These are phyloP conservation scores for Solanum clarkiae DNA, from an alignment of 257 asterid species.

Conservation along the genomic window DNA sequence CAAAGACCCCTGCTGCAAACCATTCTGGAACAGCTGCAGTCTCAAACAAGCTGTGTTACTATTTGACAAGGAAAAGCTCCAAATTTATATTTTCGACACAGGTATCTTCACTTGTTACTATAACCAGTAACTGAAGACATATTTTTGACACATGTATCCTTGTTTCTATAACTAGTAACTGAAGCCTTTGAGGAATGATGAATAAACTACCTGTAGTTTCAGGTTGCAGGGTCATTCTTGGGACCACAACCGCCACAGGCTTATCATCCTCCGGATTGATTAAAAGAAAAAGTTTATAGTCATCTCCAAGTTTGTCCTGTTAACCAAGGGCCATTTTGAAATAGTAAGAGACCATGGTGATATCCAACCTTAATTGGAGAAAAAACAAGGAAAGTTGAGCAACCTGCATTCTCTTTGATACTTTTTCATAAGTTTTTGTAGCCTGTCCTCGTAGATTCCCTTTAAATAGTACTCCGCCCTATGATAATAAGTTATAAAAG, in stretches of 20 bases:
- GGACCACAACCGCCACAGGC: constrained; percentile 97
- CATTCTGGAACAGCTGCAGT: constrained; percentile 95
- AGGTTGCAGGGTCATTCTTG: constrained; percentile 74
- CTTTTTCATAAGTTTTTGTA: constrained; percentile 68
- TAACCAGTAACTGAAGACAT: background rate
- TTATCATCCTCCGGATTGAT: constrained; percentile 91
- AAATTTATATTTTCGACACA: background rate
- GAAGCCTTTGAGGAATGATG: background rate
- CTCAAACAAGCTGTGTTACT: constrained; percentile 4
- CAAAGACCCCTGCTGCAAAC: constrained; percentile 97
- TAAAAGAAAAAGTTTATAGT: constrained; percentile 69
- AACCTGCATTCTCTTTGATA: constrained; percentile 71
- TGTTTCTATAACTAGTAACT: background rate
- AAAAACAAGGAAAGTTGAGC: constrained; percentile 12
- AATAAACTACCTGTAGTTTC: constrained; percentile 51
- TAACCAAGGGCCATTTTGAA: constrained; percentile 17
- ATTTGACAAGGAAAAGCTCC: background rate
- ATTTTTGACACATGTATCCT: background rate
- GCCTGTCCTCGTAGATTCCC: constrained; percentile 93
- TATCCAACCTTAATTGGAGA: constrained; percentile 5
- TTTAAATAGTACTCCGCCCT: constrained; percentile 91
- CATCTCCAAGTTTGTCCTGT: constrained; percentile 88
- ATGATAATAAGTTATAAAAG: constrained; percentile 4
- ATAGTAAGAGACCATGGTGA: background rate
- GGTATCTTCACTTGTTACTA: background rate